These are phyloP conservation scores for Leccinum variicolor DNA, from an alignment of 768 basidiomycete species.

Conservation along the genomic window DNA sequence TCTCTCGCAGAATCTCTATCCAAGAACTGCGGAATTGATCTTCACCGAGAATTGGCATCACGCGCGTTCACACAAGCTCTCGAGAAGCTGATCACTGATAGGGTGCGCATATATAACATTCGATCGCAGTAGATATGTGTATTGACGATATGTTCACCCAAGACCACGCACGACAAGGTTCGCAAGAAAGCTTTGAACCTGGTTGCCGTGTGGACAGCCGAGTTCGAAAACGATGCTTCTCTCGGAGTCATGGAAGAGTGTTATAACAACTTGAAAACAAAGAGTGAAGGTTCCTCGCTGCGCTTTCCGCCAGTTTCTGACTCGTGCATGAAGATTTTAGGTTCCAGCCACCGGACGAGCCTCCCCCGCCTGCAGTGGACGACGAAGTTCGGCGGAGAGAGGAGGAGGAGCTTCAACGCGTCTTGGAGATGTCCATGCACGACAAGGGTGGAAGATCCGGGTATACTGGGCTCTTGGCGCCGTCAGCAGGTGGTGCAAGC, in stretches of 20 bases:
- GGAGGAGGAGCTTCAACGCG: conserved; percentile 93
- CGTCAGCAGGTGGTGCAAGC: conserved; percentile 33
- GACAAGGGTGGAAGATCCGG: conserved; percentile 79
- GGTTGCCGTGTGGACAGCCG: conserved; percentile 79
- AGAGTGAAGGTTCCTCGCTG: conserved; percentile 50
- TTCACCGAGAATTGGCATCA: conserved; percentile 85
- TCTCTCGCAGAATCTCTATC: conserved; percentile 83
- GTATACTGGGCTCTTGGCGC: conserved; percentile 47
- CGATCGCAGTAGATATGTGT: background rate
- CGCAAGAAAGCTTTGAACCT: conserved; percentile 66
- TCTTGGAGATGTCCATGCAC: conserved; percentile 87
- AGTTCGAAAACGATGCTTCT: conserved; percentile 76
- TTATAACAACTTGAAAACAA: conserved; percentile 74
- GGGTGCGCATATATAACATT: conserved; percentile 47
- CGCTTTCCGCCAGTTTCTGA: conserved; percentile 11
- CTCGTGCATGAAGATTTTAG: conserved; percentile 53
- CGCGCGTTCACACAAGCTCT: conserved; percentile 88
- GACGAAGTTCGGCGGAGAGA: conserved; percentile 81
- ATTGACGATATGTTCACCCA: conserved; percentile 32
- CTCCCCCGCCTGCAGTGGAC: conserved; percentile 66
- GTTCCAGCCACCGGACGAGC: conserved; percentile 59
- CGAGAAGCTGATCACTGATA: conserved; percentile 83
- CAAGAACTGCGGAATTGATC: conserved; percentile 82
- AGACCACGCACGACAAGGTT: conserved; percentile 92
- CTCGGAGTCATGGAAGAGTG: conserved; percentile 92